Base-by-base conservation (phyloP, 371 early-diverging fungal genomes). In the Actinomucor elegans region DNA sequence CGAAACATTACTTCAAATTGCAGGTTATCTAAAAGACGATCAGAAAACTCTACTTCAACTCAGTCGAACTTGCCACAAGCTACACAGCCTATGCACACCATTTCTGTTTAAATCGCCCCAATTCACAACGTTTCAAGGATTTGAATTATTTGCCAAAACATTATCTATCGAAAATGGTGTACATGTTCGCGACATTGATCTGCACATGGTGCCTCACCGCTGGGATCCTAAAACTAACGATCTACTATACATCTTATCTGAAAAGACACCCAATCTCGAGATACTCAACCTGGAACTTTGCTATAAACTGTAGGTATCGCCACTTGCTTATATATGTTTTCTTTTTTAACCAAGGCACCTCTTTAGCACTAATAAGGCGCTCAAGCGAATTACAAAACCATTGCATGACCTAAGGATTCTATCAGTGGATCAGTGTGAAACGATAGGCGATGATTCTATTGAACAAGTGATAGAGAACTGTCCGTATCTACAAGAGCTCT, bases 1-100 rank as follows among this genome's bases (percentile, higher is more conserved):
- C 18, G 78, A 77, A 35, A 76, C 79, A 48, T 57, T 79, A 37
- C 66, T 72, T 46, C 76, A 79, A 49, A 75, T 81, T 41, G 61
- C 51, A 17, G 20, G 11, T 11, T 28, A 64, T 10, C 34, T 64
- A 32, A 54, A 46, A 27, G 28, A 40, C 11, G 55, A 64, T 24
- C 64, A 64, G 49, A 6, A 28, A 4, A 11, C 51, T 20, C 23
- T 64, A 5, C 5, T 29, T 20, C 46, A 54, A 37, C 27, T 64
- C 15, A 50, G 18, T 7, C 14, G 7, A 15, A 41, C 44, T 3
- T 64, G 47, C 18, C 43, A 32, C 4, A 53, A 50, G 23, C 24
- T 53, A 12, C 14, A 50, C 17, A 45, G 38, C 0, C 2, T 47
- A 10, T 20, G 51, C 3, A 11, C 32, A 27, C 55, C 64, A 17